Evolutionary conservation across 192 early-diverging fungal species (phyloP), one percentile per base, ranked within the genome.

Genomic region (Coemansia biformis): DNA sequence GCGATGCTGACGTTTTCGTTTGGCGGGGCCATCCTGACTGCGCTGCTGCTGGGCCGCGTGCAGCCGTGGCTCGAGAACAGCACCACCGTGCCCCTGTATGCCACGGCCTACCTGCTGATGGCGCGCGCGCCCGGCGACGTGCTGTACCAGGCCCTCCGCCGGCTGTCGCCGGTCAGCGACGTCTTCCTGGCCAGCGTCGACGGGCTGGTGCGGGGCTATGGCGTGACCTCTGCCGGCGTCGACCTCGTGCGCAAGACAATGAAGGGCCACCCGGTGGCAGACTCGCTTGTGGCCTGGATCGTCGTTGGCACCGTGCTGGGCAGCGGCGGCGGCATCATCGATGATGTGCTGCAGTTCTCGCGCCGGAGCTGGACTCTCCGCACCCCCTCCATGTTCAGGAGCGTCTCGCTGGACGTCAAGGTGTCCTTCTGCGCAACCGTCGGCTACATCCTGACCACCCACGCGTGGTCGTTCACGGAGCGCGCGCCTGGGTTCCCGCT

Each of bases 301-400:
- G 19, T 66, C 15, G 55, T 73, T 0, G 76, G 76, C 38, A 78
- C 76, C 0, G 55, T 66, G 49, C 41, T 72, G 50, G 76, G 76
- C 22, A 69, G 65, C 49, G 76, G 76, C 34, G 76, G 76, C 38
- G 76, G 76, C 31, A 68, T 78, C 23, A 73, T 78, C 43, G 76
- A 78, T 17, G 76, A 78, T 38, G 50, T 73, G 19, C 26, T 78
- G 51, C 76, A 78, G 56, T 56, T 78, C 18, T 69, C 65, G 13
- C 46, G 49, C 8, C 38, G 44, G 6, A 29, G 39, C 10, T 78
- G 76, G 76, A 36, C 37, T 5, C 38, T 78, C 38, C 76, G 76
- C 48, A 69, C 70, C 6, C 76, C 76, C 4, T 26, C 58, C 8
- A 52, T 78, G 54, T 43, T 74, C 31, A 51, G 40, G 12, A 54